phyloP scores from a whole-genome alignment of 225 moss, liverwort and hornwort species.

The Marchantia paleacea region DNA sequence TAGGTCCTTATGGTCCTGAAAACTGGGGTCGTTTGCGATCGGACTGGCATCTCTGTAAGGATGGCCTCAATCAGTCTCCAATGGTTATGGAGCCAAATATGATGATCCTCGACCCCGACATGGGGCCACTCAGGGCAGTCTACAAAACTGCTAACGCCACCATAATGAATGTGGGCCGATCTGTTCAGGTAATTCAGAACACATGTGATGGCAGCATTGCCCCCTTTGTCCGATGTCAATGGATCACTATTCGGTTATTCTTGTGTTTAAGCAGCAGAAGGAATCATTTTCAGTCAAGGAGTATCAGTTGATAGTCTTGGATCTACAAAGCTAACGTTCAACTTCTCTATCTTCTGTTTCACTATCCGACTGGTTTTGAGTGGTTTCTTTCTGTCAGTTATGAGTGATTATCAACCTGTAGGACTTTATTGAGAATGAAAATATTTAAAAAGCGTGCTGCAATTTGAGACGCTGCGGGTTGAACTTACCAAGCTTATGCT shows the following conservation, averaged over 20 bases:
- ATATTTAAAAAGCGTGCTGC: no score
- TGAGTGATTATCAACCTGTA: no score
- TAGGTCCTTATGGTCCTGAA: slow-evolving; percentile 16
- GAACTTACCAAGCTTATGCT: no score
- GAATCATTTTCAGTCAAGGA: no score
- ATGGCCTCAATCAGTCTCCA: slow-evolving; percentile 18
- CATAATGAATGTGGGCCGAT: slow-evolving; percentile 17
- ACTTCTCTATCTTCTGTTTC: no score
- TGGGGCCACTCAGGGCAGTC: slow-evolving; percentile 8
- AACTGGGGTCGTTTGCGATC: slow-evolving; percentile 23
- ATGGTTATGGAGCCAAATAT: slow-evolving; percentile 25
- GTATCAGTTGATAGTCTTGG: no score
- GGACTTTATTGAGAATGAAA: no score
- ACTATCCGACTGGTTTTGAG: no score
- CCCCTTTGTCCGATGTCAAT: neutral
- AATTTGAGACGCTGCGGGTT: no score
- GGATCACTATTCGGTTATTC: neutral
- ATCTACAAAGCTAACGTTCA: no score
- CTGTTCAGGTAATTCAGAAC: slow-evolving; percentile 14
- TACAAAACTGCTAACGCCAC: slow-evolving; percentile 20
- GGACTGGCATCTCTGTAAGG: slow-evolving; percentile 19
- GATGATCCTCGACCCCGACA: slow-evolving; percentile 21
- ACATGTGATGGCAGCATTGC: neutral
- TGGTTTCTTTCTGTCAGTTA: no score
- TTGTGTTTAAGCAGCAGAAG: no score